Conservation (phyloP, 2,329 filamentous ascomycete genomes). For the Exophiala oligosperma region DNA sequence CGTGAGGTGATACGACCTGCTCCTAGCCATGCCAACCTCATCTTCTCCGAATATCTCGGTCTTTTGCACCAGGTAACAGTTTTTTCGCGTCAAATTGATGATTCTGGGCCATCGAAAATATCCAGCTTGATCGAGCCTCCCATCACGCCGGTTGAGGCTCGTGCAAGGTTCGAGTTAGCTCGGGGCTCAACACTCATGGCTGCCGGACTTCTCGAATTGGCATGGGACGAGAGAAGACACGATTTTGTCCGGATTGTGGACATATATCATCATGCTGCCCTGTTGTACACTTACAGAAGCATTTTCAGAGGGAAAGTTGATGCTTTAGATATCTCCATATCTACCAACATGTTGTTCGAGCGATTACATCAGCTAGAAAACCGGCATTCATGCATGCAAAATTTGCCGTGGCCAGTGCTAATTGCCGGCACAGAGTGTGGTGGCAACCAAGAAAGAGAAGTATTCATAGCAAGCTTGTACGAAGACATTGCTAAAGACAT, state of each 20-base stretch:
- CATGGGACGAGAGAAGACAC: conserved; percentile 15
- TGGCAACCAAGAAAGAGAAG: conserved; percentile 11
- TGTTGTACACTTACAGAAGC: conserved; percentile 31
- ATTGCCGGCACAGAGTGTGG: conserved; percentile 31
- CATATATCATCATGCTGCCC: conserved; percentile 32
- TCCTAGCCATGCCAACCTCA: conserved; percentile 17
- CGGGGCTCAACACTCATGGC: conserved; percentile 25
- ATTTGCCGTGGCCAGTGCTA: conserved; percentile 33
- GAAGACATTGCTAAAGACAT: conserved; percentile 18
- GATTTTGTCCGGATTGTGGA: conserved; percentile 31
- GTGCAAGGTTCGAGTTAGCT: conserved; percentile 18
- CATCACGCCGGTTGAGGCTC: conserved; percentile 10
- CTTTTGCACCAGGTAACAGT: conserved; percentile 20
- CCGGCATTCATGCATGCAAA: conserved; percentile 27
- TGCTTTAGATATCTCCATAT: conserved; percentile 8
- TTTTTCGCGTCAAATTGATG: conserved; percentile 7
- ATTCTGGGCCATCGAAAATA: not conserved
- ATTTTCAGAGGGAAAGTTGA: conserved; percentile 17
- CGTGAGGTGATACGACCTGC: conserved; percentile 20
- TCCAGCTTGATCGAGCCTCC: conserved; percentile 4
- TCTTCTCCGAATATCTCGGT: conserved; percentile 23
- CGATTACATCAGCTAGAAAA: conserved; percentile 22
- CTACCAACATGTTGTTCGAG: conserved; percentile 19
- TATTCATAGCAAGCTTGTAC: conserved; percentile 19
- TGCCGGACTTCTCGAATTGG: conserved; percentile 16